Conservation (phyloP, 495 filamentous ascomycete species). For the Penicillium malachiteum region DNA sequence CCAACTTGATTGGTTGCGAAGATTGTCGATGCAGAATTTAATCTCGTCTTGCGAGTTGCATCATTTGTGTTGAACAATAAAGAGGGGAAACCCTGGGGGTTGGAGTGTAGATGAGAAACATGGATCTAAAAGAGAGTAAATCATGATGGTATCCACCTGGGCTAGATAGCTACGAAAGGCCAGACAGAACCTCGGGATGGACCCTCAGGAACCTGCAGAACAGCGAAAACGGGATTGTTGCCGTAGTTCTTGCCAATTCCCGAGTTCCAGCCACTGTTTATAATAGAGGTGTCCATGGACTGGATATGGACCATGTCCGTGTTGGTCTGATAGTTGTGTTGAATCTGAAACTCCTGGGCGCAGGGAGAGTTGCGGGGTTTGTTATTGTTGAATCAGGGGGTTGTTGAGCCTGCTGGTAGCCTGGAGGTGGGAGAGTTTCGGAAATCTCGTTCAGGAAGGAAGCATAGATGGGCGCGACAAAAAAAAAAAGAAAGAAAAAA, state of each 20-base stretch:
- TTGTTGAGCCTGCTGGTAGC: conserved; percentile 36
- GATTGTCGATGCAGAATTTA: no score
- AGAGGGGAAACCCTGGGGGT: no score
- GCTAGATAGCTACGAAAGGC: no score
- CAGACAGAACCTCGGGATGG: conserved; percentile 63
- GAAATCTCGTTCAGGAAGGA: conserved; percentile 76
- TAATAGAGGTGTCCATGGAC: conserved; percentile 62
- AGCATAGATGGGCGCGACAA: no score
- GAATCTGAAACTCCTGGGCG: conserved; percentile 52
- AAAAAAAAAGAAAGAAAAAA: no score
- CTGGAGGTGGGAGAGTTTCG: conserved; percentile 43
- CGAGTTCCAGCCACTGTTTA: conserved; percentile 35
- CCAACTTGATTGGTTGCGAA: no score
- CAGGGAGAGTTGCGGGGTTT: conserved; percentile 57
- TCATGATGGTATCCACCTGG: no score
- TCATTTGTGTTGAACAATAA: no score
- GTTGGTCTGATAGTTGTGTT: conserved; percentile 61
- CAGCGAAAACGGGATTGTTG: conserved; percentile 75
- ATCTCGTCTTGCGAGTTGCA: no score
- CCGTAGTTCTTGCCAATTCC: conserved; percentile 53
- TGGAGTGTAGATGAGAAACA: no score
- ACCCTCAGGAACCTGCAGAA: conserved; percentile 71
- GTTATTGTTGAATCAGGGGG: conserved; percentile 34
- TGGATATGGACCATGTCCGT: conserved; percentile 77
- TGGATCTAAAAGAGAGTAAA: no score